Conservation (phyloP, 169 alveolate genomes). For the Eimeria zaria region DNA sequence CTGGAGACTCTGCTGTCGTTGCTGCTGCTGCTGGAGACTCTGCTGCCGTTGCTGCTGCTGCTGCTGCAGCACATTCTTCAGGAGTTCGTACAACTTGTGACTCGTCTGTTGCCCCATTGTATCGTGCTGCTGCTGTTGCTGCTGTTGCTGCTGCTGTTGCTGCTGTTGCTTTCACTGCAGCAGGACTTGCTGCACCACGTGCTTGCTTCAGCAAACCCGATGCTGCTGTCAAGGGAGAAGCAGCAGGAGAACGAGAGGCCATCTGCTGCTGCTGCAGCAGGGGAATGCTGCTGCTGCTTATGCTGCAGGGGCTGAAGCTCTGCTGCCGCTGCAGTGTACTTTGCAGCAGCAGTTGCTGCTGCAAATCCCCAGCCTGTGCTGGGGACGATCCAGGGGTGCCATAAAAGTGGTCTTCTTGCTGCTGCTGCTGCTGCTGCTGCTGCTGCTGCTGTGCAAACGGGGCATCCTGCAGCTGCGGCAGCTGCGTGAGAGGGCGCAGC, state of each 20-base stretch:
- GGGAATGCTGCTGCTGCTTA: neutral
- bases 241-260: neutral
- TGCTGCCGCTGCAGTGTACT: neutral
- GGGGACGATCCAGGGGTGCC: neutral
- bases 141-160: conserved; percentile 11
- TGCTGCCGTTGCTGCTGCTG: too few species aligned
- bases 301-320: neutral
- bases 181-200: neutral
- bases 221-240: neutral
- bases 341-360: conserved; percentile 71
- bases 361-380: conserved; percentile 43
- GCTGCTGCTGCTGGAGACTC: conserved; percentile 52
- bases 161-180: too few species aligned
- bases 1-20: neutral
- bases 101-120: neutral
- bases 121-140: neutral
- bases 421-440: conserved; percentile 16
- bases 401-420: neutral
- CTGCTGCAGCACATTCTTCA: neutral
- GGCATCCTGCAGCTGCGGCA: conserved; percentile 35
- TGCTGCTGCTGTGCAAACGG: neutral
- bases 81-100: too few species aligned
- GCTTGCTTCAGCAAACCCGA: neutral
- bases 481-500: conserved; percentile 45
- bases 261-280: neutral